Evolutionary conservation across 2,329 filamentous ascomycete genomes (phyloP), one percentile per base, ranked within the genome.

Genomic region (Metarhizium brunneum): DNA sequence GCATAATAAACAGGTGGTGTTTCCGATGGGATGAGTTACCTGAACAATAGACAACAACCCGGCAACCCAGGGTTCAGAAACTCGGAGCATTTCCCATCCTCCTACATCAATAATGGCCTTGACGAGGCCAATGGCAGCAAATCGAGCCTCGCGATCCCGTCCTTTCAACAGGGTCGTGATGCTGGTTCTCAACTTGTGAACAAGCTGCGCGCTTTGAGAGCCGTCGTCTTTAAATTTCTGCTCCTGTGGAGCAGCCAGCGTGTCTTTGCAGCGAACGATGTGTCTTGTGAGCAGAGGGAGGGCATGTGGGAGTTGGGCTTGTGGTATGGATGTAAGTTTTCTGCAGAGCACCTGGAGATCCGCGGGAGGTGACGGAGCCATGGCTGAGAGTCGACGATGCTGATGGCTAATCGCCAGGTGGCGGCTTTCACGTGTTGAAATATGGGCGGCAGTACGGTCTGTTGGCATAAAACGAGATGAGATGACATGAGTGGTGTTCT

Each of bases 61-160:
- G 61, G 82, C 78, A 58, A 94, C 85, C 88, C 92, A 96, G 2
- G 84, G 77, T 63, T 85, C 84, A 38, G 82, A 83, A 54, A 83
- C 84, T 59, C 85, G 84, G 57, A 96, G 76, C 56, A 87, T 83
- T 65, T 95, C 90, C 84, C 88, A 90, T 49, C 90, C 90, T 29
- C 91, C 91, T 45, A 87, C 83, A 64, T 96, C 92, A 47, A 96
- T 76, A 4, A 86, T 76, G 4, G 88, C 82, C 73, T 96, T 96
- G 69, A 91, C 81, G 51, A 96, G 72, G 16, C 88, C 84, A 47
- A 88, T 82, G 6, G 86, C 91, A 18, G 85, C 81, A 73, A 92
- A 95, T 64, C 90, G 83, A 47, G 86, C 89, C 63, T 91, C 83
- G 2, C 82, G 68, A 50, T 75, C 89, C 57, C 86, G 86, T 55